phyloP scores from a whole-genome alignment of 805 yeast genomes.

The Saturnispora dispora region DNA sequence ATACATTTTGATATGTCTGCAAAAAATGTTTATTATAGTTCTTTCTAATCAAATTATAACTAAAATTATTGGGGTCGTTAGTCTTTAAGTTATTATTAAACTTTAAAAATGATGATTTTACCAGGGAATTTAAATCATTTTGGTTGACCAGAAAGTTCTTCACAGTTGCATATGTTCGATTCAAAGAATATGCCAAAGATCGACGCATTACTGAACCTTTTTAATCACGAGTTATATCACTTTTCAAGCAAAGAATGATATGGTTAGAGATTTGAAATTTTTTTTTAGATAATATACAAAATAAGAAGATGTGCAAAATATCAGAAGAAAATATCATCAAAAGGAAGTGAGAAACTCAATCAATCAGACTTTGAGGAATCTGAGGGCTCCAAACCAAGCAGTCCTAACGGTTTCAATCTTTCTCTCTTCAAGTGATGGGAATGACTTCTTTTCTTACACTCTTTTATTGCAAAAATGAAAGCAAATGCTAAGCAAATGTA shows the following conservation, averaged over 20 bases:
- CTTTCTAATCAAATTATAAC: slow-evolving; percentile 9
- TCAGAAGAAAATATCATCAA: background rate
- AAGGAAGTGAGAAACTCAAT: background rate
- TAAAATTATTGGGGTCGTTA: slow-evolving; percentile 2
- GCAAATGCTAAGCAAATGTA: background rate
- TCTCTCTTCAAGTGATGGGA: slow-evolving; percentile 4
- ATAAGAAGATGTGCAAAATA: background rate
- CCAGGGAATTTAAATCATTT: background rate
- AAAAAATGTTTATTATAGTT: slow-evolving; percentile 9
- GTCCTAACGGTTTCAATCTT: slow-evolving; percentile 13
- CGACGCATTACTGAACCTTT: background rate
- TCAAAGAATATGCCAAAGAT: background rate
- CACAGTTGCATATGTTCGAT: background rate
- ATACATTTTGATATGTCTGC: slow-evolving; percentile 4
- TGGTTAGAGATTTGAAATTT: background rate
- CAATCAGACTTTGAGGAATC: slow-evolving; percentile 12
- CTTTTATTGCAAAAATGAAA: background rate
- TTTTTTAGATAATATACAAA: background rate
- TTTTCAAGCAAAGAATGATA: background rate
- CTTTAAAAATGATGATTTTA: slow-evolving; percentile 9
- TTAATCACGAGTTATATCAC: background rate
- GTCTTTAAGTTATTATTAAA: slow-evolving; percentile 10
- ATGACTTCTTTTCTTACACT: background rate
- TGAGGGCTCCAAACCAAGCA: slow-evolving; percentile 12
- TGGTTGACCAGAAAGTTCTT: background rate